A percentile compares a stretch with the other conserved stretches of the same genome.
phyloP scores from a whole-genome alignment of 2,329 filamentous ascomycete genomes.

The Kalaharituber pfeilii region DNA sequence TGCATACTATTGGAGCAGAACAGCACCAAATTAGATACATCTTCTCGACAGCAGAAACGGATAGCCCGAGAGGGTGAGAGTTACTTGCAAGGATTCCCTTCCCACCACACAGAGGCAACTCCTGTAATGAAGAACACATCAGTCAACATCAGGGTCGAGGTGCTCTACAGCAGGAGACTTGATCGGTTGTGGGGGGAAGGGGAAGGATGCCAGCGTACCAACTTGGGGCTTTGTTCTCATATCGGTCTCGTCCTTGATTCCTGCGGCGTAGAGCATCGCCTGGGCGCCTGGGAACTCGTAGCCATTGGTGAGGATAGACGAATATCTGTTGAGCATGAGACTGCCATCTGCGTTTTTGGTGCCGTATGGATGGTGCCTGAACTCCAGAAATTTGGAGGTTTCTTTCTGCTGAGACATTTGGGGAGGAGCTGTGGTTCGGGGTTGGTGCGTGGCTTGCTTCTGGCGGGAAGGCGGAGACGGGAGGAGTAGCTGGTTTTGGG shows the following conservation, averaged over 20 bases:
- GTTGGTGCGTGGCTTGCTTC: too few species aligned
- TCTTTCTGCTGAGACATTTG: constrained; percentile 5
- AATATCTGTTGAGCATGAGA: constrained; percentile 68
- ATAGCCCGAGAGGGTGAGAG: constrained; percentile 25
- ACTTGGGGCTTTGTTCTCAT: constrained; percentile 89
- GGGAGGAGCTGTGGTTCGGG: neutral
- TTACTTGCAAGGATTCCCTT: constrained; percentile 90
- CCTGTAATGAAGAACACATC: constrained; percentile 11
- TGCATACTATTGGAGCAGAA: constrained; percentile 34
- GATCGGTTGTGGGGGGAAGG: neutral
- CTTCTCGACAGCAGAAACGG: too few species aligned
- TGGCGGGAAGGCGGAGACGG: neutral
- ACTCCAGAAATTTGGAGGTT: constrained; percentile 20
- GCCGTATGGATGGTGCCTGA: constrained; percentile 20
- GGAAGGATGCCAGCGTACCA: constrained; percentile 33
- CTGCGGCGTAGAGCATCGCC: constrained; percentile 90
- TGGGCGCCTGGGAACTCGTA: constrained; percentile 89
- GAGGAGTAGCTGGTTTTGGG: neutral
- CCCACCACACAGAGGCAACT: constrained; percentile 86
- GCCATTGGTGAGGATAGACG: constrained; percentile 58
- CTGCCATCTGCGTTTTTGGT: constrained; percentile 34
- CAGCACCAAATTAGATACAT: too few species aligned
- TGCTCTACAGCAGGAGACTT: neutral
- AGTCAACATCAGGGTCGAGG: neutral
- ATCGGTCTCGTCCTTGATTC: constrained; percentile 61